These are phyloP conservation scores for Lasiodiplodia theobromae DNA, from an alignment of 2,329 filamentous ascomycete genomes.

Conservation along the genomic window DNA sequence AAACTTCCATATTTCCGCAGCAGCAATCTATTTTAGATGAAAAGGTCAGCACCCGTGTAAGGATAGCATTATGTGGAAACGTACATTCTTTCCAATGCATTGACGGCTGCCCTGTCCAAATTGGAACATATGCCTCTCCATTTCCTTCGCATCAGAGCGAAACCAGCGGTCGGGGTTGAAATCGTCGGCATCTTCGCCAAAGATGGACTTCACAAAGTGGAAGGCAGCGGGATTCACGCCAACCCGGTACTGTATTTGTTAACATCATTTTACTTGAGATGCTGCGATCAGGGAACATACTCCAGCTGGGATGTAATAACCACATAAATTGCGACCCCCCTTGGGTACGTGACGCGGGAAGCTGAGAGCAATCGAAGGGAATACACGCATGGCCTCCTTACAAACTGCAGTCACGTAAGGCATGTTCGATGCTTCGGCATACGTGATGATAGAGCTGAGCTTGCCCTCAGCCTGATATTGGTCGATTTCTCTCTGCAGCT, in stretches of 20 bases:
- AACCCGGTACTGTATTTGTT: slow-evolving; percentile 33
- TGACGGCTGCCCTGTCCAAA: slow-evolving; percentile 36
- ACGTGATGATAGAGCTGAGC: slow-evolving; percentile 35
- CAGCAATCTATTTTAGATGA: slow-evolving; percentile 20
- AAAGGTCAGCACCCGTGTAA: background rate
- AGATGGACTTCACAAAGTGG: slow-evolving; percentile 51
- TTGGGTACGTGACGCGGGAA: slow-evolving; percentile 40
- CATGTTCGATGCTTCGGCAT: slow-evolving; percentile 34
- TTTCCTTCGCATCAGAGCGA: slow-evolving; percentile 30
- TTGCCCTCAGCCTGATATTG: slow-evolving; percentile 11
- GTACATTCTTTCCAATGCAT: slow-evolving; percentile 36
- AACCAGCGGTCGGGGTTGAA: slow-evolving; percentile 61
- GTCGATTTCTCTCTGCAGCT: slow-evolving; percentile 35
- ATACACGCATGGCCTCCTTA: slow-evolving; percentile 37
- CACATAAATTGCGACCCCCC: slow-evolving; percentile 34
- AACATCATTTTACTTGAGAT: background rate
- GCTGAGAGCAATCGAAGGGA: slow-evolving; percentile 34
- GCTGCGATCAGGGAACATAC: slow-evolving; percentile 31
- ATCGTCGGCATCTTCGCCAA: slow-evolving; percentile 54
- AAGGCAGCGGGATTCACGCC: slow-evolving; percentile 48
- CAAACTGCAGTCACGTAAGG: slow-evolving; percentile 44
- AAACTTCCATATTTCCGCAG: slow-evolving; percentile 37
- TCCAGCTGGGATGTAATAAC: slow-evolving; percentile 43
- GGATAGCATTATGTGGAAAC: background rate
- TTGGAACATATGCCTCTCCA: slow-evolving; percentile 35